Evolutionary conservation across 2,329 filamentous ascomycete species (phyloP), one percentile per base, ranked within the genome.

Genomic region (Colletotrichum tabaci): DNA sequence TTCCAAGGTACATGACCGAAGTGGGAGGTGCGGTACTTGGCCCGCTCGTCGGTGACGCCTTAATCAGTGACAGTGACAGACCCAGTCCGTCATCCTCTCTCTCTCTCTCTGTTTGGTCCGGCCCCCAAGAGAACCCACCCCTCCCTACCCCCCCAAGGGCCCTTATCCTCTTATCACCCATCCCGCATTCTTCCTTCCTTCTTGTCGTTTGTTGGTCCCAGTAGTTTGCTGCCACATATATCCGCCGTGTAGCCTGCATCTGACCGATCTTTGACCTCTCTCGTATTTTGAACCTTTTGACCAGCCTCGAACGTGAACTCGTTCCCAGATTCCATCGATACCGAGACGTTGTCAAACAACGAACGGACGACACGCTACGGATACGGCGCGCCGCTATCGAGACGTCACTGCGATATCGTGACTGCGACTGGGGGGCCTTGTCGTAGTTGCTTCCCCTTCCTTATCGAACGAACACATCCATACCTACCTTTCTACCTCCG

Each of bases 211-310:
- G 65, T 68, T 71, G 68, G 68, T 58, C 53, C 65, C 68, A 68
- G 68, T 71, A 62, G 46, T 57, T 62, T 60, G 52, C 68, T 71
- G 68, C 68, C 65, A 71, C 68, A 71, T 71, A 71, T 63, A 71
- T 71, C 57, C 66, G 53, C 63, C 49, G 62, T 66, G 62, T 71
- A 46, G 68, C 58, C 65, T 55, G 40, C 38, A 26, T 68, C 50
- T 50, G 13, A 66, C 46, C 38, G n/a, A 23, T 9, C 12, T 21
- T 15, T 52, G 35, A 57, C 21, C 13, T 60, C 57, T 44, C 62
- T 56, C 58, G 21, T 57, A 38, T n/a, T 38, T 52, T 56, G 67
- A 52, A 62, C 47, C 16, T 40, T 10, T 21, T 60, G 26, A 71
- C 21, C 52, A 30, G 47, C 15, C 21, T 53, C 35, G 9, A 42